These are phyloP conservation scores for Grosmannia clavigera DNA, from an alignment of 2,329 filamentous ascomycete species.

Conservation along the genomic window DNA sequence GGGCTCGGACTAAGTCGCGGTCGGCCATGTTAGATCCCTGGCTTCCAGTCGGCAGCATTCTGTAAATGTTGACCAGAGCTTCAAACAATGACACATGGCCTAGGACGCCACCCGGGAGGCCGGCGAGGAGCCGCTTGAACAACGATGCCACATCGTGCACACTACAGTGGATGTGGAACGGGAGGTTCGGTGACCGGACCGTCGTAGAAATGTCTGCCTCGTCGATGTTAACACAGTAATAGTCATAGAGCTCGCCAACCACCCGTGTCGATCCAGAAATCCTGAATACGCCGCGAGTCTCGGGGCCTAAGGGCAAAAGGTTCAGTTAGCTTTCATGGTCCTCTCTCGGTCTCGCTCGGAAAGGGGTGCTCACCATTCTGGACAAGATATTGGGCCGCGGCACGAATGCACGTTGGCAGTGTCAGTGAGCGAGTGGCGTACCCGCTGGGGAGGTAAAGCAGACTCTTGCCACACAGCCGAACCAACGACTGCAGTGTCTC, in stretches of 20 bases:
- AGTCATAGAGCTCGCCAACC: constrained; percentile 48
- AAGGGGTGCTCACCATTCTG: constrained; percentile 36
- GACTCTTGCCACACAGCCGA: constrained; percentile 48
- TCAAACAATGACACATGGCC: constrained; percentile 51
- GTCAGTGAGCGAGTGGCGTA: constrained; percentile 44
- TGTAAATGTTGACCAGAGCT: constrained; percentile 47
- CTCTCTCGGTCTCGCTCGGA: background rate
- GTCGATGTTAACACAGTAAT: constrained; percentile 43
- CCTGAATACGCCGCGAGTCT: constrained; percentile 48
- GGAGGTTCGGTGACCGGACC: constrained; percentile 45
- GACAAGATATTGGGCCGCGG: constrained; percentile 51
- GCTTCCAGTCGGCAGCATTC: constrained; percentile 21
- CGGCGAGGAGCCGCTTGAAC: constrained; percentile 53
- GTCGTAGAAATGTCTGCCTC: constrained; percentile 39
- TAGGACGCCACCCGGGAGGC: constrained; percentile 52
- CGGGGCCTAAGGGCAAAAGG: constrained; percentile 16
- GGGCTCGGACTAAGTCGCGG: constrained; percentile 43
- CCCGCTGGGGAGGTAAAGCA: constrained; percentile 46
- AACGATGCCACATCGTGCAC: constrained; percentile 55
- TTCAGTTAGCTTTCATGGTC: too few relatives aligned
- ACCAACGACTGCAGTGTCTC: constrained; percentile 47
- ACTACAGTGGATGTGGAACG: constrained; percentile 44
- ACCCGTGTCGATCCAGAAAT: constrained; percentile 46
- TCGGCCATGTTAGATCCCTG: constrained; percentile 30
- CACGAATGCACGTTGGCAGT: constrained; percentile 53